Evolutionary conservation across 306 rosid genomes (phyloP).

Genomic region (Vigna hirtella): DNA sequence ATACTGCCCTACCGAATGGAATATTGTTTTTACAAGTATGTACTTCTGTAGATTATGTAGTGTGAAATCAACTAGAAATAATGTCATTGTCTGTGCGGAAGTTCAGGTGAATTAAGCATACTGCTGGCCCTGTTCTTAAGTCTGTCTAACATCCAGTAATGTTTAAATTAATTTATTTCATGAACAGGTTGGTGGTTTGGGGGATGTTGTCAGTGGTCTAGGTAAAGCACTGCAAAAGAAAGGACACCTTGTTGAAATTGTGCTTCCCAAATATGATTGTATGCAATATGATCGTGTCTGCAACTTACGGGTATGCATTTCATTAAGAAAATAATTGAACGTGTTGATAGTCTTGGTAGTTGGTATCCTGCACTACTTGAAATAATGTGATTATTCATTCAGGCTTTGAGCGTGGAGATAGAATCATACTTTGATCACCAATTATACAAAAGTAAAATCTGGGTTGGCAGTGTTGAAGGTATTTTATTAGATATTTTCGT

Average conservation of each 20-base stretch:
- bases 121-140: neutral
- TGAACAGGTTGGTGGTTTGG: conserved; percentile 96
- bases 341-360: conserved; percentile 10
- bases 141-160: neutral
- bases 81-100: neutral
- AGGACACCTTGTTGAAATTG: conserved; percentile 94
- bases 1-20: neutral
- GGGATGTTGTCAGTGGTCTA: conserved; percentile 90
- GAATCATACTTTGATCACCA: conserved; percentile 87
- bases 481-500: conserved; percentile 32
- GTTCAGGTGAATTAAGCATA: neutral
- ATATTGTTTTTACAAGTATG: neutral
- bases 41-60: neutral
- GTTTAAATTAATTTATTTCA: conserved; percentile 33
- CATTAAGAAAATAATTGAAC: conserved; percentile 35
- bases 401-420: conserved; percentile 75
- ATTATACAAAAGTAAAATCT: conserved; percentile 84
- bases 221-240: conserved; percentile 88
- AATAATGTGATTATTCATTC: conserved; percentile 46
- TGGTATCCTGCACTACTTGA: conserved; percentile 35
- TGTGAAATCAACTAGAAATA: conserved; percentile 1
- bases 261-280: conserved; percentile 97
- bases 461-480: conserved; percentile 97
- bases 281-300: conserved; percentile 65
- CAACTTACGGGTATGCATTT: conserved; percentile 74